Evolutionary conservation across 495 filamentous ascomycete genomes (phyloP).

Genomic region (Endocarpon pusillum): DNA sequence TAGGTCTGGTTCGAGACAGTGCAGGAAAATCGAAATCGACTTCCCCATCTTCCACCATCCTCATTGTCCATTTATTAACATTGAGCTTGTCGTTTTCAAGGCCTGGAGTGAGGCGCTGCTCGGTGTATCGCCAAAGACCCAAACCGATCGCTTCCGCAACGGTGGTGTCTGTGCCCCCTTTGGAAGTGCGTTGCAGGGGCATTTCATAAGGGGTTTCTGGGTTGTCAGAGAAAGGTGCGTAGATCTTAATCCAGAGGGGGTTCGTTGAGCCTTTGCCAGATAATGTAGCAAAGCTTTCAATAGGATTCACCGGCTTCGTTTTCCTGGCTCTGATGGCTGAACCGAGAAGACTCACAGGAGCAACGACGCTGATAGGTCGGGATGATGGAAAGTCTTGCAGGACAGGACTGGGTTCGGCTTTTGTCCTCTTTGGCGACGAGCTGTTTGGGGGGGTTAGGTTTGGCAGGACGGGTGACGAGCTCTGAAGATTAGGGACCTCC

Average conservation of each 20-base stretch:
- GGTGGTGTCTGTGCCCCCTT: conserved; percentile 55
- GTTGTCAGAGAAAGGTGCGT: conserved; percentile 61
- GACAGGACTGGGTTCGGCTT: conserved; percentile 36
- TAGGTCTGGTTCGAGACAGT: conserved; percentile 56
- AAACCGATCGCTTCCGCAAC: conserved; percentile 85
- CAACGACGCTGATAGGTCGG: conserved; percentile 70
- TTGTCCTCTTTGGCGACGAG: conserved; percentile 41
- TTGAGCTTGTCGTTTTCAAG: conserved; percentile 54
- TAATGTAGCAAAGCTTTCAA: conserved; percentile 71
- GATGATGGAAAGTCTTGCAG: conserved; percentile 73
- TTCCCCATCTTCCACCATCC: conserved; percentile 92
- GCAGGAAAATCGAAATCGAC: conserved; percentile 93
- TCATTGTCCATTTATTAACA: conserved; percentile 80
- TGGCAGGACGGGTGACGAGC: conserved; percentile 26
- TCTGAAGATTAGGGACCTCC: conserved; percentile 23
- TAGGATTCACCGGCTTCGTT: conserved; percentile 61
- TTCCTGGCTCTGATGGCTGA: conserved; percentile 61
- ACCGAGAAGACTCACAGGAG: conserved; percentile 59
- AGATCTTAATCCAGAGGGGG: conserved; percentile 72
- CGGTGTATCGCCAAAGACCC: conserved; percentile 69
- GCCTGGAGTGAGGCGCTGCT: conserved; percentile 59
- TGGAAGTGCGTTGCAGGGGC: conserved; percentile 56
- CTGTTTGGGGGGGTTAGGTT: conserved; percentile 21
- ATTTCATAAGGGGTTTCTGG: conserved; percentile 59
- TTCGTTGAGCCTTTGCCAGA: conserved; percentile 73